Evolutionary conservation across 148 eudicot genomes (phyloP).

Genomic region (Vaccinium darrowii): DNA sequence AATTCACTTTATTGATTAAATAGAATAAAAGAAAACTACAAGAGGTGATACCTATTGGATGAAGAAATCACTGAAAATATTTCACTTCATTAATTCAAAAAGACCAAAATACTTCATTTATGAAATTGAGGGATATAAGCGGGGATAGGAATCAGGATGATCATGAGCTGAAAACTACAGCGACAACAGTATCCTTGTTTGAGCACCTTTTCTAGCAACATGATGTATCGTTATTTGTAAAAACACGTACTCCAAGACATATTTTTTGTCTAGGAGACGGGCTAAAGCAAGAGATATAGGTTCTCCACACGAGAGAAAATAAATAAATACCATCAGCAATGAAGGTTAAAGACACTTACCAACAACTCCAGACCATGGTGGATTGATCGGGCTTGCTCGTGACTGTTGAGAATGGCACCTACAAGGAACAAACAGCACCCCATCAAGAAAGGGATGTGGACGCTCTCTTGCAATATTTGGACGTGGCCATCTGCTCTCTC

Average conservation of each 20-base stretch:
- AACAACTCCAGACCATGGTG: constrained; percentile 56
- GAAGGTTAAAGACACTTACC: constrained; percentile 30
- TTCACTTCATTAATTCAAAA: neutral
- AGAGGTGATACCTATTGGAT: neutral
- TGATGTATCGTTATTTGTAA: neutral
- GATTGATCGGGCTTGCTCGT: constrained; percentile 27
- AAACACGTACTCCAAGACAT: neutral
- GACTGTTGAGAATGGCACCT: constrained; percentile 53
- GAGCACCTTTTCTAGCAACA: neutral
- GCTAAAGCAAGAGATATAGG: neutral
- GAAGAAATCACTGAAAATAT: neutral
- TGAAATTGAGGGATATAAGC: neutral
- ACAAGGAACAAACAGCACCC: constrained; percentile 67
- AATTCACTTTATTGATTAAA: neutral
- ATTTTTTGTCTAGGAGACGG: neutral
- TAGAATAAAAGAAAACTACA: no score
- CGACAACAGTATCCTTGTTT: neutral
- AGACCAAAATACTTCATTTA: neutral
- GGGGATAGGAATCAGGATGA: neutral
- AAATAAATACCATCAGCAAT: neutral
- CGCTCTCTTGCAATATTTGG: constrained; percentile 70
- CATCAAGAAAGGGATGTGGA: constrained; percentile 69
- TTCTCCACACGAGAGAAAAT: neutral
- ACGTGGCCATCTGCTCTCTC: constrained; percentile 82
- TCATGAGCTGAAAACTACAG: neutral